Conservation (phyloP, 2,329 filamentous ascomycete species). For the Pyricularia sp. region DNA sequence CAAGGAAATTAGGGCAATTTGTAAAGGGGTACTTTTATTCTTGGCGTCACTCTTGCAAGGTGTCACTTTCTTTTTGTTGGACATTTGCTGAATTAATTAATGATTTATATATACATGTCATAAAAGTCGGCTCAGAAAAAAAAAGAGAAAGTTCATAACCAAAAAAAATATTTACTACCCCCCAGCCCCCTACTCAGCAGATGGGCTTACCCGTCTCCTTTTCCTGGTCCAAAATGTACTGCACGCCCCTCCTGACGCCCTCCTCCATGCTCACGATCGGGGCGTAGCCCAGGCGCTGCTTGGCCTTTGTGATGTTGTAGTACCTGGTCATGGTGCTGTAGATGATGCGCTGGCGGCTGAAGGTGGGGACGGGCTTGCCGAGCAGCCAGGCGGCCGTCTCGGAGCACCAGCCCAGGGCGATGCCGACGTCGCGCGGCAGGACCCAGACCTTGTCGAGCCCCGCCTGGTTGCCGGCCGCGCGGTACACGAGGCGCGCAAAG, state of each 20-base stretch:
- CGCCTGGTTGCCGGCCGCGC: slow-evolving; percentile 40
- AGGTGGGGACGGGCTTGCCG: slow-evolving; percentile 39
- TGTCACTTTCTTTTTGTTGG: background rate
- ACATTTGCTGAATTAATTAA: background rate
- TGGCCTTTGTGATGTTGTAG: slow-evolving; percentile 70
- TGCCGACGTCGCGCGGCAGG: slow-evolving; percentile 40
- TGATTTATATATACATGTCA: background rate
- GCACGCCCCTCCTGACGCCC: slow-evolving; percentile 45
- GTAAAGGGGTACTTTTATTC: too few relatives aligned
- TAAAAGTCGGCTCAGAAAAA: background rate
- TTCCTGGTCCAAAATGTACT: slow-evolving; percentile 45
- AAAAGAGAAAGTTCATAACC: background rate
- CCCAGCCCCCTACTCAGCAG: background rate
- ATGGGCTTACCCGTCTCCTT: slow-evolving; percentile 14
- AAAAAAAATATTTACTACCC: background rate
- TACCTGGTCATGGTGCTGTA: slow-evolving; percentile 70
- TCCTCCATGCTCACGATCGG: slow-evolving; percentile 60
- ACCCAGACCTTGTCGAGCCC: slow-evolving; percentile 47
- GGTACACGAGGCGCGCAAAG: slow-evolving; percentile 72
- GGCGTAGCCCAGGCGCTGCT: slow-evolving; percentile 57
- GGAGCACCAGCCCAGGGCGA: slow-evolving; percentile 40
- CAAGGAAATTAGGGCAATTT: too few relatives aligned
- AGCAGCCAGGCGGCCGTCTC: slow-evolving; percentile 42
- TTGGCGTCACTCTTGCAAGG: background rate
- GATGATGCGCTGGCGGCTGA: slow-evolving; percentile 50